Evolutionary conservation across 2,329 filamentous ascomycete species (phyloP).

Genomic region (Pleurostoma richardsiae): DNA sequence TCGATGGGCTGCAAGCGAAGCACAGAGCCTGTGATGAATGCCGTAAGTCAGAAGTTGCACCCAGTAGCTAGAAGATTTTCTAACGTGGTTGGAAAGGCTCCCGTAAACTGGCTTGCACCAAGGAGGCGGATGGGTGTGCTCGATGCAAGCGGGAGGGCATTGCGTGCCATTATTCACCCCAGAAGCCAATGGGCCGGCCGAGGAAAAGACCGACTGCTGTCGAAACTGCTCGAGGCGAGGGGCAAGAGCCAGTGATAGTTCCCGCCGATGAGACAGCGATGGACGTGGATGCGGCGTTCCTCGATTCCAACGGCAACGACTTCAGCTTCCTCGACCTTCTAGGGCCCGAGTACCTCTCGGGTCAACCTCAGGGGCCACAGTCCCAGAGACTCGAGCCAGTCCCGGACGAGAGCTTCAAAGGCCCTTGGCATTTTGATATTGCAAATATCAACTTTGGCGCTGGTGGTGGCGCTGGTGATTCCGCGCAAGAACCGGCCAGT

Average conservation of each 20-base stretch:
- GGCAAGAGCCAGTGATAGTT: background rate
- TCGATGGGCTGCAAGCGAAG: conserved; percentile 30
- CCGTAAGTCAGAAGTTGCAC: conserved; percentile 39
- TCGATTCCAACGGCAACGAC: conserved; percentile 20
- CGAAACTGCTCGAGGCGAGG: conserved; percentile 4
- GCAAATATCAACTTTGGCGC: background rate
- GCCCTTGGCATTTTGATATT: conserved; percentile 1
- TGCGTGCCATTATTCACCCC: conserved; percentile 55
- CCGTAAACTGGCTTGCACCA: conserved; percentile 61
- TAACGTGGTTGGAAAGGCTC: conserved; percentile 34
- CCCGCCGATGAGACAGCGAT: conserved; percentile 7
- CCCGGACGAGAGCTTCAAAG: background rate
- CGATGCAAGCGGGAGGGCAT: conserved; percentile 55
- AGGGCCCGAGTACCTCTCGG: conserved; percentile 15
- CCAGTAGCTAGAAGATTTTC: conserved; percentile 16
- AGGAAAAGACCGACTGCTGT: conserved; percentile 46
- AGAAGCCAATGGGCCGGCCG: conserved; percentile 63
- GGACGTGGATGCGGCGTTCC: conserved; percentile 28
- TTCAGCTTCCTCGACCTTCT: conserved; percentile 32
- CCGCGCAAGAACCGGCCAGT: background rate
- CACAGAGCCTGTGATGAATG: conserved; percentile 64
- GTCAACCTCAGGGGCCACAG: background rate
- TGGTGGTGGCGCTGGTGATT: background rate
- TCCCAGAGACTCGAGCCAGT: background rate
- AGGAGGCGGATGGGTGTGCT: conserved; percentile 53